phyloP scores from a whole-genome alignment of 2,329 filamentous ascomycete genomes.

The Clarireedia monteithiana region DNA sequence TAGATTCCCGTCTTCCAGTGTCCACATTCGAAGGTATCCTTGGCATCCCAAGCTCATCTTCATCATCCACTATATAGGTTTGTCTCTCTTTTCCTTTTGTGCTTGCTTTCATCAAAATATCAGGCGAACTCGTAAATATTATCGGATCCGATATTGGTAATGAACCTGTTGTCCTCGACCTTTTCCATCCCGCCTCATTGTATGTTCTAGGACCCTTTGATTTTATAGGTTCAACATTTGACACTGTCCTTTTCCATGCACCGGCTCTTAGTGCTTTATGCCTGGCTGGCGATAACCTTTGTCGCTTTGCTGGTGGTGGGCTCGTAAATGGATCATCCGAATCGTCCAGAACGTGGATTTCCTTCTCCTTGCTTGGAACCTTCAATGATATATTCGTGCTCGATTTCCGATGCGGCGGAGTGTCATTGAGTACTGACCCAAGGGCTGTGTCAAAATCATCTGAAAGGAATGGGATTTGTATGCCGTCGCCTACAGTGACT shows the following conservation, averaged over 20 bases:
- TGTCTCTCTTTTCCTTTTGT: conserved; percentile 13
- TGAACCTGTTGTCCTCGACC: conserved; percentile 28
- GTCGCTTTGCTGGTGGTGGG: conserved; percentile 9
- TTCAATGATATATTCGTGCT: background rate
- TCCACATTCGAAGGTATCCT: background rate
- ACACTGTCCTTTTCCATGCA: conserved; percentile 19
- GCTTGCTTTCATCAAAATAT: conserved; percentile 16
- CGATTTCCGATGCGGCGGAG: background rate
- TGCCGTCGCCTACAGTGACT: background rate
- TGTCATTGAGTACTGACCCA: background rate
- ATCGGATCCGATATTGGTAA: conserved; percentile 19
- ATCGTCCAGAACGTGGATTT: conserved; percentile 15
- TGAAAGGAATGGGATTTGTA: conserved; percentile 1
- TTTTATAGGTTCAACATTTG: conserved; percentile 32
- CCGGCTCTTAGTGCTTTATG: conserved; percentile 2
- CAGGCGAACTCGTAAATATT: conserved; percentile 27
- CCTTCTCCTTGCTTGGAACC: background rate
- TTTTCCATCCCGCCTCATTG: conserved; percentile 28
- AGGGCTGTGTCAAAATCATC: conserved; percentile 36
- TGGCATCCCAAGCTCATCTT: background rate
- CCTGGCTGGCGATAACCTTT: background rate
- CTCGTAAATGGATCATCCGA: conserved; percentile 27
- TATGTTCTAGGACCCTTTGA: background rate
- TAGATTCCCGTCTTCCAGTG: background rate
- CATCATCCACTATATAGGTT: conserved; percentile 2